Base-by-base conservation (phyloP, 176 grass and related monocot genomes). In the Phoenix dactylifera region DNA sequence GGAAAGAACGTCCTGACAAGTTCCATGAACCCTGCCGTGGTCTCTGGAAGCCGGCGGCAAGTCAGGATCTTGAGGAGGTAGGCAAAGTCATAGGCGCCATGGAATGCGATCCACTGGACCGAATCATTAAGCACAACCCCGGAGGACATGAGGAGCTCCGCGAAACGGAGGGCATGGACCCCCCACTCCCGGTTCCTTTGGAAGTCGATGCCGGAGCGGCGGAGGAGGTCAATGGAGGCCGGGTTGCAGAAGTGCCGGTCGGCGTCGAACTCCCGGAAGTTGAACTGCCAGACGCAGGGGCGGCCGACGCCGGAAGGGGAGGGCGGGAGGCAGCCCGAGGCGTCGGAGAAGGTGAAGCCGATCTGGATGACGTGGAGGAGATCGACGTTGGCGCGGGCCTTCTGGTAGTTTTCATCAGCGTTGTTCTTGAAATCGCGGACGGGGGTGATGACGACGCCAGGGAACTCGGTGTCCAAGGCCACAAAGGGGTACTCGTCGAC, bases 391-490 rank as follows among this genome's bases (percentile, higher is more conserved):
- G 63, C 49, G 63, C 63, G 15, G 15, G 52, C 49, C 23, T 22
- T 26, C 23, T 25, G 22, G 48, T 65, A 65, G 48, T 65, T 17
- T 14, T 48, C 23, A 24, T 65, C 63, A 7, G 63, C 49, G 23
- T 24, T 16, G 3, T 52, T 48, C 49, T 65, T 65, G 63, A 51
- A 65, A 5, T 24, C 63, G 5, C 63, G 49, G 23, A 65, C 20
- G 20, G 50, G 63, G 5, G 23, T 48, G 49, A 65, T 65, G 23
- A 26, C 63, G 49, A 65, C 63, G 63, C 63, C 63, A 4, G 63
- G 63, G 63, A 65, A 65, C 49, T 65, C 63, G 49, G 63, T 65
- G 23, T 65, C 63, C 63, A 65, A 52, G 22, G 63, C 63, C 15
- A 65, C 23, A 16, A 10, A 65, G 23, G 63, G 23, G 22, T 26